phyloP scores from a whole-genome alignment of 495 filamentous ascomycete species.

The Glutinoglossum americanum region DNA sequence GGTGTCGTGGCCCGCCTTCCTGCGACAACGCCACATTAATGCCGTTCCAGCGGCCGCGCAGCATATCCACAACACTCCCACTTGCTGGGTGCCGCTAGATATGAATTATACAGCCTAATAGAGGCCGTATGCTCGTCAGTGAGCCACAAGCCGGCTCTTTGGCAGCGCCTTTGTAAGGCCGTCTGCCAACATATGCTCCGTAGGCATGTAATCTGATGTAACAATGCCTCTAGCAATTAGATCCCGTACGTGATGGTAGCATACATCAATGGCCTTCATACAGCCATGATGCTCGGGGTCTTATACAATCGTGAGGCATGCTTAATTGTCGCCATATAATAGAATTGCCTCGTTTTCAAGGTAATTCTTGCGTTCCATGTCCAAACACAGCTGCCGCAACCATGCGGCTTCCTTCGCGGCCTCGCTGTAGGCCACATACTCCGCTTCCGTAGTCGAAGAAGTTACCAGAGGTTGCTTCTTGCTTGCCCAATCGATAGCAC shows the following conservation, averaged over 20 bases:
- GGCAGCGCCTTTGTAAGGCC: conserved; percentile 9
- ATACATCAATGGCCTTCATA: conserved; percentile 11
- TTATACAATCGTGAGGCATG: conserved; percentile 5
- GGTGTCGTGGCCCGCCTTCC: too few species aligned
- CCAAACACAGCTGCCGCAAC: not conserved
- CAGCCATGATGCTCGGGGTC: conserved; percentile 8
- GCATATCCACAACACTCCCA: not conserved
- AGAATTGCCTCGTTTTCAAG: not conserved
- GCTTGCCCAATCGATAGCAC: conserved; percentile 3
- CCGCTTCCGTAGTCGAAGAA: conserved; percentile 1
- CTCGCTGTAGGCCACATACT: conserved; percentile 2
- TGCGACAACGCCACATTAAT: too few species aligned
- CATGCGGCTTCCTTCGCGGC: conserved; percentile 3
- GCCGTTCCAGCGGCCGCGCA: too few species aligned
- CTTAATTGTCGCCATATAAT: conserved; percentile 7
- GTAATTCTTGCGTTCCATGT: not conserved
- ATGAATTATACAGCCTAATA: not conserved
- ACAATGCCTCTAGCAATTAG: conserved; percentile 21
- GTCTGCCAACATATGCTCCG: conserved; percentile 17
- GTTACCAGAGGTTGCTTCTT: not conserved
- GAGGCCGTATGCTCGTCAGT: not conserved
- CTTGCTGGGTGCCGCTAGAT: not conserved
- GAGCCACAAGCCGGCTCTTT: not conserved
- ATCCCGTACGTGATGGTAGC: conserved; percentile 11
- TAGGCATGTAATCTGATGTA: conserved; percentile 22